Conservation (phyloP, 1,284 basidiomycete genomes). For the Phlebopus sp. region DNA sequence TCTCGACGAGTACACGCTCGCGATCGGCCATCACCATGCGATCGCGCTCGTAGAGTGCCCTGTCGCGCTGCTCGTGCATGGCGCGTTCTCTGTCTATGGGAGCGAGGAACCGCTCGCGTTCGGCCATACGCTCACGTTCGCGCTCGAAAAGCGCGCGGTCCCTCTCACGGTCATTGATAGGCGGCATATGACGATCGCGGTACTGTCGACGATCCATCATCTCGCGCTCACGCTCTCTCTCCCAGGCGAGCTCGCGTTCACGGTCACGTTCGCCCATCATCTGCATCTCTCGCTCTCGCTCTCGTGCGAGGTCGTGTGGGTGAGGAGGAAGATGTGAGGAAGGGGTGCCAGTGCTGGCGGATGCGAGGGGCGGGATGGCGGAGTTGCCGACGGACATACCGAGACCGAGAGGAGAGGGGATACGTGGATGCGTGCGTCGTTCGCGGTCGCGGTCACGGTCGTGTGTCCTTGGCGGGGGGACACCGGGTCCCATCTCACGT, state of each 20-base stretch:
- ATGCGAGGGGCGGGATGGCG: constrained; percentile 12
- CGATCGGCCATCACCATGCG: not conserved
- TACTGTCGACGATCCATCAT: constrained; percentile 25
- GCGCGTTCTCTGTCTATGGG: constrained; percentile 15
- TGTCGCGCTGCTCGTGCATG: constrained; percentile 23
- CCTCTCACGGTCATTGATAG: not conserved
- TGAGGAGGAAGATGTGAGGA: constrained; percentile 11
- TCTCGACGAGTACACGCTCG: too few species aligned
- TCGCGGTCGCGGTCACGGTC: constrained; percentile 33
- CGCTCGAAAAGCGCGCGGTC: constrained; percentile 17
- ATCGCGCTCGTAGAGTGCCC: constrained; percentile 15
- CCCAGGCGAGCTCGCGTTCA: constrained; percentile 25
- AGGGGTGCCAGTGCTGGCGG: constrained; percentile 22
- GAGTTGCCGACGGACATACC: too few species aligned
- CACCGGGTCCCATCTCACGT: constrained; percentile 26
- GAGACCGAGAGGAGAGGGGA: constrained; percentile 26
- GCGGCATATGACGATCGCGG: constrained; percentile 23
- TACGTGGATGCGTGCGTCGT: constrained; percentile 24
- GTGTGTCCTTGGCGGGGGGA: constrained; percentile 15
- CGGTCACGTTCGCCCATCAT: constrained; percentile 23
- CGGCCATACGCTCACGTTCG: constrained; percentile 20
- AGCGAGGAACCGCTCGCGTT: constrained; percentile 20
- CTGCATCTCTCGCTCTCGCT: constrained; percentile 22
- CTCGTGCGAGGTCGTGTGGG: constrained; percentile 23
- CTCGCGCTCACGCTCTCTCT: constrained; percentile 30